Percentiles rank a stretch among this genome's conserved stretches.
Conservation (phyloP, 1,139 yeast species). For the Yamadazyma buinensis region DNA sequence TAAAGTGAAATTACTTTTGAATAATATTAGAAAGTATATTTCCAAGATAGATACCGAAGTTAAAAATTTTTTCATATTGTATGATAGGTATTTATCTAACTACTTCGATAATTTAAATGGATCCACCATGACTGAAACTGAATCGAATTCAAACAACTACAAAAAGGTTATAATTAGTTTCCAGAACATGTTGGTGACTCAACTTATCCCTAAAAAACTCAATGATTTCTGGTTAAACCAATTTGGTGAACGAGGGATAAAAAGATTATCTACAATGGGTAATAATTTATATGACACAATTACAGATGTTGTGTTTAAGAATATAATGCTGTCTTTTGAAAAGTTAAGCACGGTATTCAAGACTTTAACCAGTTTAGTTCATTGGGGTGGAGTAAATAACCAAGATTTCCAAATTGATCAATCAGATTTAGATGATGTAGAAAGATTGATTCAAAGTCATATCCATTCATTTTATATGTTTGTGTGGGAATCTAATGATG, state of each 20-base stretch:
- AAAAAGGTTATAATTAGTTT: constrained; percentile 20
- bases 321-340: constrained; percentile 55
- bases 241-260: constrained; percentile 67
- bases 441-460: constrained; percentile 25
- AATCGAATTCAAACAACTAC: neutral
- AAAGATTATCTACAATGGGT: constrained; percentile 54
- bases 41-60: constrained; percentile 32
- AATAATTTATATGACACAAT: constrained; percentile 46
- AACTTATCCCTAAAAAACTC: constrained; percentile 42
- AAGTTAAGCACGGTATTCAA: constrained; percentile 50
- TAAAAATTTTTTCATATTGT: constrained; percentile 38
- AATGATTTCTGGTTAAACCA: constrained; percentile 45
- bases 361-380: constrained; percentile 42
- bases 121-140: too few relatives aligned
- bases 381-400: constrained; percentile 27
- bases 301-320: constrained; percentile 44
- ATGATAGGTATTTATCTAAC: constrained; percentile 33
- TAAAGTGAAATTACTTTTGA: constrained; percentile 26
- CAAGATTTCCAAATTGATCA: constrained; percentile 27
- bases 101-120: constrained; percentile 20
- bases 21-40: constrained; percentile 38
- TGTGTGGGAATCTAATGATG: constrained; percentile 49
- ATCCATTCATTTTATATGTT: constrained; percentile 36
- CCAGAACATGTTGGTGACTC: constrained; percentile 54
- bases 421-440: constrained; percentile 22